Evolutionary conservation across 345 rosid genomes (phyloP).

Genomic region (Stellera chamaejasme): DNA sequence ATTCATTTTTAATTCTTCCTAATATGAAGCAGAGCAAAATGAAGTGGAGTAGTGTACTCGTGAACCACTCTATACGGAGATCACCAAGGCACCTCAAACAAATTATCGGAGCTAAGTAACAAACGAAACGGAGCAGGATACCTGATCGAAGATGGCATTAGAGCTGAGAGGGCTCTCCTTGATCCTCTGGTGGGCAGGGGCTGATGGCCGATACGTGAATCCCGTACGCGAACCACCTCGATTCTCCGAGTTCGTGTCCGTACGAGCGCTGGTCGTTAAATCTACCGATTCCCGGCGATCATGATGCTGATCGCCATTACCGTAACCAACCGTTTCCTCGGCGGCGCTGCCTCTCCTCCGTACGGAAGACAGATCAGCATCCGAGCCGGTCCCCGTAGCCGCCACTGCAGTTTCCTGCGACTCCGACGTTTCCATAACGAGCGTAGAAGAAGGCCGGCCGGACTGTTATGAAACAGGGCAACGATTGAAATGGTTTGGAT

Average conservation of each 20-base stretch:
- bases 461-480: no score
- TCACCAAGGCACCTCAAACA: not conserved
- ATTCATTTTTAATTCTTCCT: no score
- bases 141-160: conserved; percentile 79
- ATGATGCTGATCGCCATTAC: conserved; percentile 14
- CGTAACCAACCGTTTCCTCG: conserved; percentile 7
- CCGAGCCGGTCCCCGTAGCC: conserved; percentile 18
- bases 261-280: conserved; percentile 22
- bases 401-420: conserved; percentile 10
- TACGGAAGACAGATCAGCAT: conserved; percentile 30
- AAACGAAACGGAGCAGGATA: conserved; percentile 5
- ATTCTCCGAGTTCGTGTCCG: conserved; percentile 18
- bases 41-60: no score
- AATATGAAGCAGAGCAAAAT: no score
- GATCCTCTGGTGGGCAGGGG: conserved; percentile 65
- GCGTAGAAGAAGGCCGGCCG: no score
- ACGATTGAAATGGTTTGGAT: no score
- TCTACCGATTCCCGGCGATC: conserved; percentile 26
- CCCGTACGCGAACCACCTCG: conserved; percentile 24
- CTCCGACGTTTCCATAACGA: conserved; percentile 22
- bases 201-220: conserved; percentile 58
- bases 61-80: no score
- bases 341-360: conserved; percentile 30
- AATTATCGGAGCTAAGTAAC: not conserved
- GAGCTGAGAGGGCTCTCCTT: conserved; percentile 94